A percentile compares a stretch with the other conserved stretches of the same genome.
Conservation (phyloP, 495 filamentous ascomycete genomes). For the Penicillium lividum region DNA sequence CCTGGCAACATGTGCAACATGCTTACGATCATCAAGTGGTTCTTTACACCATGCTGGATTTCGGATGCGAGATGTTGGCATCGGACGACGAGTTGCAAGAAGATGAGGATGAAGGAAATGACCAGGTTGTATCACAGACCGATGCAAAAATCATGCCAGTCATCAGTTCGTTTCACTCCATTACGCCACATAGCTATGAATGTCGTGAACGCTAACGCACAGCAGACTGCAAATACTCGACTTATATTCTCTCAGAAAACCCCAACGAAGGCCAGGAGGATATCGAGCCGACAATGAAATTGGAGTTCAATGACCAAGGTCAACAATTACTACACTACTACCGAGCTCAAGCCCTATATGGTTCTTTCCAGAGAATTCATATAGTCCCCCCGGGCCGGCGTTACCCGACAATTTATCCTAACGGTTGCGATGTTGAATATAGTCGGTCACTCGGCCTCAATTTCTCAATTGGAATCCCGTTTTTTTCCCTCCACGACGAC, state of each 20-base stretch:
- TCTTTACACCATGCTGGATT: constrained; percentile 26
- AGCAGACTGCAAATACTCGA: constrained; percentile 11
- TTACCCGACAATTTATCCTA: constrained; percentile 23
- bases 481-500: constrained; percentile 17
- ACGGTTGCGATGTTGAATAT: constrained; percentile 33
- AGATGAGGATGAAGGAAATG: constrained; percentile 4
- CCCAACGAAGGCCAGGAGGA: background rate
- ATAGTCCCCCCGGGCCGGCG: background rate
- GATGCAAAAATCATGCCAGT: background rate
- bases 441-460: constrained; percentile 28
- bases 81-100: background rate
- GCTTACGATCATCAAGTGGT: constrained; percentile 29
- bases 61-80: background rate
- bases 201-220: constrained; percentile 2
- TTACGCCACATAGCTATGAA: background rate
- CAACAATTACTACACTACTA: constrained; percentile 34
- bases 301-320: constrained; percentile 41
- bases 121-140: background rate
- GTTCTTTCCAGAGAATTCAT: constrained; percentile 22
- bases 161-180: constrained; percentile 14
- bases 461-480: constrained; percentile 46
- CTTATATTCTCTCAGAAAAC: background rate
- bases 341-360: constrained; percentile 12
- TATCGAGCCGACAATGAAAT: constrained; percentile 26
- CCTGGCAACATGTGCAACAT: constrained; percentile 39